These are phyloP conservation scores for Inonotus hispidus DNA, from an alignment of 1,284 basidiomycete species.

Conservation along the genomic window DNA sequence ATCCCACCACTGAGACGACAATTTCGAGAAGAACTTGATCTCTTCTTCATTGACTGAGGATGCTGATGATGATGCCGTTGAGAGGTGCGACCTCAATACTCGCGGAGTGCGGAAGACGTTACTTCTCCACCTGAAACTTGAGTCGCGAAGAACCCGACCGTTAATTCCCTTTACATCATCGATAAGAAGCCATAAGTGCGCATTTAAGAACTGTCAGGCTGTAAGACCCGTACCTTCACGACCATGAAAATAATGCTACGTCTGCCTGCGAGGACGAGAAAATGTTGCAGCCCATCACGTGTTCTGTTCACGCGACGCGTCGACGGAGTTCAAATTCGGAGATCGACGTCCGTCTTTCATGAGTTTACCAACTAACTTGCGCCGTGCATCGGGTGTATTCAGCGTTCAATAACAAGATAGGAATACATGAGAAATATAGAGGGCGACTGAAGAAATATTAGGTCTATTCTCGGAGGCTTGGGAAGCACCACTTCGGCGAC, in stretches of 20 bases:
- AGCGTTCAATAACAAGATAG: not conserved
- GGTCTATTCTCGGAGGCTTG: too few species aligned
- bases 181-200: not conserved
- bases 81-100: not conserved
- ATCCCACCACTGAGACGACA: conserved; percentile 97
- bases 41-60: conserved; percentile 70
- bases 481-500: too few species aligned
- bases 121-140: not conserved
- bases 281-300: not conserved
- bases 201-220: not conserved
- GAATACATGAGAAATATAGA: not conserved
- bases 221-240: not conserved
- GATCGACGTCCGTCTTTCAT: not conserved
- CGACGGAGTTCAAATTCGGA: not conserved
- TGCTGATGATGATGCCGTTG: conserved; percentile 4
- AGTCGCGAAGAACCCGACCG: not conserved
- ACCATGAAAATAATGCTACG: not conserved
- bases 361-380: not conserved
- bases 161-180: not conserved
- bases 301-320: not conserved
- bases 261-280: not conserved
- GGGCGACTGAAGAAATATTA: too few species aligned
- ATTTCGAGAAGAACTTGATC: conserved; percentile 87
- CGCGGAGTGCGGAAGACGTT: not conserved
- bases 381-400: too few species aligned